Evolutionary conservation across 495 filamentous ascomycete genomes (phyloP), one percentile per base, ranked within the genome.

Genomic region (Tuber melanosporum): DNA sequence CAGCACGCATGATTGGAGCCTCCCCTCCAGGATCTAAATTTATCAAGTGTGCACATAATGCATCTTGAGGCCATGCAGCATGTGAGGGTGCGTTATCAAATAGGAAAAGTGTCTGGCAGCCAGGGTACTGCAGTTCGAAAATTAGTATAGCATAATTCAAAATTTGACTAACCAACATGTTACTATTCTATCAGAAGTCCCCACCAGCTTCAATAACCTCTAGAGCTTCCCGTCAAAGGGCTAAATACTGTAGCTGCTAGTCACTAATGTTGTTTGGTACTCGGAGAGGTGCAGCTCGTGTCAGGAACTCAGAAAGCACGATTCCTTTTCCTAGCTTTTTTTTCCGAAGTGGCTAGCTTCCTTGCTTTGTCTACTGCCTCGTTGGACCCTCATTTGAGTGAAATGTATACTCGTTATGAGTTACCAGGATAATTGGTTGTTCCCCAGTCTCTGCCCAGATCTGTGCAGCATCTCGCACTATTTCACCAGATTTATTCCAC

Each of bases 71-170:
- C 19, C 3, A 71, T 9, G 46, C 66, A 71, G 26, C 14, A 71
- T 71, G 43, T 20, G 12, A 44, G 5, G 74, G 19, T 4, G n/a
- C 20, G 22, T 75, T 75, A 41, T 75, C 62, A 71, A 75, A 75
- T 39, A 41, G 26, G 41, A 75, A 71, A 6, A 71, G 32, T 44
- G 42, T 69, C 46, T 71, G 69, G 43, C 22, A 75, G 3, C 46
- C 10, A 0, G 74, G 74, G n/a, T 70, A 75, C 3, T 43, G 1
- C 0, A 45, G 10, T 71, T 73, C 52, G 43, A 77, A 77, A 52
- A 77, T 71, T 26, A 41, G 32, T 75, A 77, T 71, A 52, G 52
- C 32, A 71, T 36, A 62, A 41, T 73, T 75, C 19, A 49, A n/a
- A 15, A 17, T 46, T 47, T 75, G 73, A 17, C 69, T 41, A 41